Evolutionary conservation across 1,139 yeast species (phyloP).

Genomic region (Petasospora rhodanensis): DNA sequence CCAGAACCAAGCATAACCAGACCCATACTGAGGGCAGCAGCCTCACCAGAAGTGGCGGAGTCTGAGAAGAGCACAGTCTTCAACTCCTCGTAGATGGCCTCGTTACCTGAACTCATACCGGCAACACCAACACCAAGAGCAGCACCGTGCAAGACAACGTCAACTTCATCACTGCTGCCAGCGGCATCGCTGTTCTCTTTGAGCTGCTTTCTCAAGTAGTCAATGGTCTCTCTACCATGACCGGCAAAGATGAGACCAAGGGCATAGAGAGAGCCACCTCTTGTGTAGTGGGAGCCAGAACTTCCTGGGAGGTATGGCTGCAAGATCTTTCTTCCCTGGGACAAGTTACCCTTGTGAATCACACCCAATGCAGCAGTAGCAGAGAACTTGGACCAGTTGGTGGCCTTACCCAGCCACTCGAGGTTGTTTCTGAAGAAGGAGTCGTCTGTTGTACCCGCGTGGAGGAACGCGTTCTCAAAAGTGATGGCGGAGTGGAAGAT

Average conservation of each 20-base stretch:
- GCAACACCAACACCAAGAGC: conserved; percentile 95
- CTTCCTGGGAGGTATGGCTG: conserved; percentile 91
- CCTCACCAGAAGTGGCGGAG: conserved; percentile 93
- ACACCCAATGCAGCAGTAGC: conserved; percentile 99
- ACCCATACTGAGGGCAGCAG: conserved; percentile 97
- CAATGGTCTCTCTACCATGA: conserved; percentile 85
- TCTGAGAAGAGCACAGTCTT: conserved; percentile 84
- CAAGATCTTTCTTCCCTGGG: conserved; percentile 84
- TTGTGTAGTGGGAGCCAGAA: conserved; percentile 74
- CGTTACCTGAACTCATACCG: conserved; percentile 87
- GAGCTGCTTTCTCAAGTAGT: conserved; percentile 69
- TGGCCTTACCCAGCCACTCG: conserved; percentile 96
- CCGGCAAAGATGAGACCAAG: conserved; percentile 95
- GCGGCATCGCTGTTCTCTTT: conserved; percentile 65
- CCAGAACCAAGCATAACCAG: conserved; percentile 95
- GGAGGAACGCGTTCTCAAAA: conserved; percentile 91
- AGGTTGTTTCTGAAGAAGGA: conserved; percentile 84
- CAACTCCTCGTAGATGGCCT: conserved; percentile 72
- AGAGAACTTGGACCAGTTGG: conserved; percentile 96
- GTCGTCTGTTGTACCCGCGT: conserved; percentile 96
- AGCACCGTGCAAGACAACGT: conserved; percentile 92
- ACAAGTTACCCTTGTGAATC: conserved; percentile 88
- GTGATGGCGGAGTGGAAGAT: conserved; percentile 95
- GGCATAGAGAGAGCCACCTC: conserved; percentile 94
- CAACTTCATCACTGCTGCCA: conserved; percentile 71